Evolutionary conservation across 441 rosid genomes (phyloP).

Genomic region (Cnidoscolus chayamansa): DNA sequence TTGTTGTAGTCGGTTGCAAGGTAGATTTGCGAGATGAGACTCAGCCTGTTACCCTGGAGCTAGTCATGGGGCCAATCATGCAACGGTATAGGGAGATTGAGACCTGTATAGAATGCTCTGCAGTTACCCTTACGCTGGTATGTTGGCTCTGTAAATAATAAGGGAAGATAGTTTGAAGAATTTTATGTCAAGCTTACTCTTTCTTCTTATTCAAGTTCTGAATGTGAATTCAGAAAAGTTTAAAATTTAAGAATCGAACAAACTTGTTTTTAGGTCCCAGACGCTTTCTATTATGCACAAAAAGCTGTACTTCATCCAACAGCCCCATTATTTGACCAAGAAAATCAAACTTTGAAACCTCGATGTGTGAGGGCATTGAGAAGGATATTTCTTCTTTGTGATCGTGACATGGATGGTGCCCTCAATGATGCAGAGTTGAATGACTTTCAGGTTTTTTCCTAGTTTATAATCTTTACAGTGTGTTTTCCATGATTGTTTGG

Average conservation of each 20-base stretch:
- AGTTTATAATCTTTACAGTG: not conserved
- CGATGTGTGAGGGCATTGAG: conserved; percentile 74
- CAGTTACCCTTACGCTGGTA: conserved; percentile 73
- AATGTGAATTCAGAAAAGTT: not conserved
- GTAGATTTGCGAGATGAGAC: conserved; percentile 69
- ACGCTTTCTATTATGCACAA: conserved; percentile 70
- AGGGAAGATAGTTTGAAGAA: not conserved
- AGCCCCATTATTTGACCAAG: conserved; percentile 69
- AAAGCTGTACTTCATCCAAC: conserved; percentile 77
- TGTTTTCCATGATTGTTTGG: no score
- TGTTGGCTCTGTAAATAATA: not conserved
- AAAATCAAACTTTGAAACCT: conserved; percentile 57
- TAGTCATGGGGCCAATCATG: conserved; percentile 69
- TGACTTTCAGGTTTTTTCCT: conserved; percentile 54
- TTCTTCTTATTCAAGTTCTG: not conserved
- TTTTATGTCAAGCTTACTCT: not conserved
- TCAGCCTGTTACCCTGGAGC: conserved; percentile 49
- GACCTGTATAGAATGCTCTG: conserved; percentile 71
- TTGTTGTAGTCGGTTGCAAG: conserved; percentile 67
- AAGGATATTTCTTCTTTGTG: conserved; percentile 68
- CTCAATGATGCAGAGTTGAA: conserved; percentile 59
- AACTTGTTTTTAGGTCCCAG: conserved; percentile 46
- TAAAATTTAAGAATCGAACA: conserved; percentile 8
- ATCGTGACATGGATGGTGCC: conserved; percentile 61
- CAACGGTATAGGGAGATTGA: conserved; percentile 70